phyloP scores from a whole-genome alignment of 148 eudicot species.

The Spergularia bocconei region DNA sequence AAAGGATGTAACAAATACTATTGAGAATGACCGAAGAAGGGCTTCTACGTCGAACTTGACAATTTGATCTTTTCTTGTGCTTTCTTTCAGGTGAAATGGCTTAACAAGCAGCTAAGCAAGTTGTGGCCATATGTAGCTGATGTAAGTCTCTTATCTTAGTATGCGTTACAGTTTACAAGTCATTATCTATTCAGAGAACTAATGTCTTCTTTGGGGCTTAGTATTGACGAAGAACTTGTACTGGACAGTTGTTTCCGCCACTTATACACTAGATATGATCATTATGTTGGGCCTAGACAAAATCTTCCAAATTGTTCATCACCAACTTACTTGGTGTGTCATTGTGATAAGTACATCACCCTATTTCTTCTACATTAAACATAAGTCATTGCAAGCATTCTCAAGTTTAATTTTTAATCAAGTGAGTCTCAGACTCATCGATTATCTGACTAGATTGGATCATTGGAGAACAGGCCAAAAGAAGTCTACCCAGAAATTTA shows the following conservation, averaged over 20 bases:
- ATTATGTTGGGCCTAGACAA: neutral
- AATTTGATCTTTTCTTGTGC: conserved; percentile 4
- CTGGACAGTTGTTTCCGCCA: neutral
- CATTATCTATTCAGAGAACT: neutral
- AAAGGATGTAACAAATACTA: neutral
- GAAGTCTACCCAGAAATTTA: too few species aligned
- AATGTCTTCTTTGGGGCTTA: neutral
- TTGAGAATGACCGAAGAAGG: neutral
- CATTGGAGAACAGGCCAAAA: neutral
- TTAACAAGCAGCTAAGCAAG: conserved; percentile 78
- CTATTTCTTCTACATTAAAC: neutral
- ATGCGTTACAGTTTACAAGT: neutral
- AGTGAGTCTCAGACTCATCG: neutral
- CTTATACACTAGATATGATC: neutral
- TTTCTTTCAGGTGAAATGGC: conserved; percentile 84
- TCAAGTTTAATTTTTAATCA: too few species aligned
- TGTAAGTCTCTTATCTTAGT: conserved; percentile 49
- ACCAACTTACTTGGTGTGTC: neutral
- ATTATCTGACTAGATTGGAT: neutral
- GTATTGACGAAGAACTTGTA: neutral
- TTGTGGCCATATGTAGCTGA: conserved; percentile 95
- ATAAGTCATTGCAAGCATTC: neutral
- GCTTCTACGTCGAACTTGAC: neutral
- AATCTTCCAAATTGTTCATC: neutral
- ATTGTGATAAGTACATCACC: neutral